Evolutionary conservation across 2,329 filamentous ascomycete species (phyloP).

Genomic region (Stachybotrys chartarum): DNA sequence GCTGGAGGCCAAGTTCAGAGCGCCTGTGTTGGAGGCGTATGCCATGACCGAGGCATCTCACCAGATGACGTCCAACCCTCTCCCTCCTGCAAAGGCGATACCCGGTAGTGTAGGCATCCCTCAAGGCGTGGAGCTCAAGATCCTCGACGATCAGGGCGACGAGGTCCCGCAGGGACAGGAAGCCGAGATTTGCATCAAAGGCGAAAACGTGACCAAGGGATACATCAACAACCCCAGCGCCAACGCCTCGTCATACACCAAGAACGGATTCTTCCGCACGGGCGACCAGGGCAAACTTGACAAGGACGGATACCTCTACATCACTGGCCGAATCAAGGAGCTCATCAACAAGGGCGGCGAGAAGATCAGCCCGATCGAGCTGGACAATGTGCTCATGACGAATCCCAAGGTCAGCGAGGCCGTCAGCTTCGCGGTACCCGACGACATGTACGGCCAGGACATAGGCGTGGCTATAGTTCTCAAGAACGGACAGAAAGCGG

Average conservation of each 20-base stretch:
- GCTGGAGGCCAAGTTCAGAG: slow-evolving; percentile 66
- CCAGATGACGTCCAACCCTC: slow-evolving; percentile 73
- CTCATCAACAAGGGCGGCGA: slow-evolving; percentile 87
- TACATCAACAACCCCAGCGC: slow-evolving; percentile 79
- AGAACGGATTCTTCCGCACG: slow-evolving; percentile 76
- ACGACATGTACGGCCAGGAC: slow-evolving; percentile 79
- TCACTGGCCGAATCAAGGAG: slow-evolving; percentile 90
- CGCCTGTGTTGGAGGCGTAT: slow-evolving; percentile 82
- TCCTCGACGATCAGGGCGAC: slow-evolving; percentile 63
- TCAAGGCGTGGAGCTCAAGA: slow-evolving; percentile 75
- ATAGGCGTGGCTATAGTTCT: slow-evolving; percentile 70
- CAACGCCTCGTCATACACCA: slow-evolving; percentile 67
- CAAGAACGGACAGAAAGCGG: slow-evolving; percentile 53
- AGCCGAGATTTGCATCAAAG: slow-evolving; percentile 76
- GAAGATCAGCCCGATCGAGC: slow-evolving; percentile 82
- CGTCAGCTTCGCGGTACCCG: slow-evolving; percentile 75
- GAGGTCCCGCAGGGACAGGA: slow-evolving; percentile 63
- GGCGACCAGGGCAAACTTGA: slow-evolving; percentile 82
- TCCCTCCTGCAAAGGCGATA: slow-evolving; percentile 64
- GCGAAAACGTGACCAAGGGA: slow-evolving; percentile 76
- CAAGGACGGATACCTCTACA: slow-evolving; percentile 72
- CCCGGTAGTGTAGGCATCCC: slow-evolving; percentile 78
- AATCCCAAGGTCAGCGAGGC: slow-evolving; percentile 69
- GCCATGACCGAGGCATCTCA: slow-evolving; percentile 89
- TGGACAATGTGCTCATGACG: slow-evolving; percentile 74